Base-by-base conservation (phyloP, 495 filamentous ascomycete genomes). In the Tuber magnatum region DNA sequence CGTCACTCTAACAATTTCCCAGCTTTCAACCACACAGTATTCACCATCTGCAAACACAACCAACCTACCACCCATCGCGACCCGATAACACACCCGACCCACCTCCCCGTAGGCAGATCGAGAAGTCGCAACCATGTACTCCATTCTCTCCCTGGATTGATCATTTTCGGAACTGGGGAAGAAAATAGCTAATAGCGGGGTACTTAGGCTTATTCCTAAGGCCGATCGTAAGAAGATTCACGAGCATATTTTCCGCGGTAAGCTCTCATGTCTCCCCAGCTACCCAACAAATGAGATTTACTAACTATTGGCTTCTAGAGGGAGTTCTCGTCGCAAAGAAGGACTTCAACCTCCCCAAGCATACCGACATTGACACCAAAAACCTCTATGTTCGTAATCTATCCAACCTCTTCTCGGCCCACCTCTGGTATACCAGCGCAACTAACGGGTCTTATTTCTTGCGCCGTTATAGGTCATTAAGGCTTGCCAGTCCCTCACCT, bases 151-250 rank as follows among this genome's bases (percentile, higher is more conserved):
- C n/a, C 44, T 9, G 48, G 24, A 61, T 44, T 69, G 71, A 38
- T 68, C 56, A 41, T 44, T 61, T 48, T 65, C 28, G 14, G 35
- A 65, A 65, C 18, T 18, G 38, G 44, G 18, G 71, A 46, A 41
- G 70, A 32, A n/a, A 69, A 70, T 68, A 74, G 73, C 77, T 79
- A 72, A 79, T 70, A n/a, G 39, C 69, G 39, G 39, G 38, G 24
- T 68, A 70, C 68, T 48, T 82, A 94, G 90, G 94, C 91, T 99
- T 89, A 99, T 99, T 87, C 95, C 95, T 84, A 98, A 98, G 90
- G 91, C 92, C 85, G 95, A 99, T 88, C 94, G 95, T 88, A 98
- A 98, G 92, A 94, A 95, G 91, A 97, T 99, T 88, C 96, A 99
- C 88, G 93, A 98, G 91, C 97, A 98, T 90, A 93, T 99, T 90